Evolutionary conservation across 495 filamentous ascomycete genomes (phyloP).

Genomic region (Delitschia confertaspora): DNA sequence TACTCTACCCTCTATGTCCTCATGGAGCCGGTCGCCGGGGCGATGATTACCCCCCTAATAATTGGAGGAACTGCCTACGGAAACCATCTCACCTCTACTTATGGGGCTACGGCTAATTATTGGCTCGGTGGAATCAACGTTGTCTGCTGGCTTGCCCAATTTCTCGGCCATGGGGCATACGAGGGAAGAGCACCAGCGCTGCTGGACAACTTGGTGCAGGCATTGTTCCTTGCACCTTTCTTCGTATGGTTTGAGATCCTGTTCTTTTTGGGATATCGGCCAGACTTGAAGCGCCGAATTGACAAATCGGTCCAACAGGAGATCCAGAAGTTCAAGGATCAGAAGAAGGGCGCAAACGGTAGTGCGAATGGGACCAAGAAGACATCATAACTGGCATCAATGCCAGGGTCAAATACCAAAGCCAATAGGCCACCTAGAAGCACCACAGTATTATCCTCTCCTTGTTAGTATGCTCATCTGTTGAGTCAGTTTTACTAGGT

Average conservation of each 20-base stretch:
- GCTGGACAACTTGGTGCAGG: constrained; percentile 84
- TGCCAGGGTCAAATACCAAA: too few species aligned
- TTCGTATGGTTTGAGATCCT: constrained; percentile 96
- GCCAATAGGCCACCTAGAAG: too few species aligned
- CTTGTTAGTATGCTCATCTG: too few species aligned
- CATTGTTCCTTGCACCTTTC: constrained; percentile 88
- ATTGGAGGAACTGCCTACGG: constrained; percentile 60
- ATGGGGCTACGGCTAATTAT: constrained; percentile 60
- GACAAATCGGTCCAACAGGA: constrained; percentile 65
- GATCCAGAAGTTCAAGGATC: constrained; percentile 46
- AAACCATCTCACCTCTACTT: constrained; percentile 62
- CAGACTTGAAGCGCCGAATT: constrained; percentile 71
- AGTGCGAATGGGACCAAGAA: constrained; percentile 20
- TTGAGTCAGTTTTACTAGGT: too few species aligned
- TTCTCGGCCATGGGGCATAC: constrained; percentile 83
- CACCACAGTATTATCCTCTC: too few species aligned
- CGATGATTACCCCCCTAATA: constrained; percentile 60
- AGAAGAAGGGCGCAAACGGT: constrained; percentile 33
- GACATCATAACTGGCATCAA: constrained; percentile 1
- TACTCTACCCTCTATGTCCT: constrained; percentile 80
- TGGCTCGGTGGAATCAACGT: constrained; percentile 58
- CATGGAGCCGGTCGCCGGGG: constrained; percentile 86
- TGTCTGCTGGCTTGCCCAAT: constrained; percentile 77
- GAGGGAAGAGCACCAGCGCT: constrained; percentile 82
- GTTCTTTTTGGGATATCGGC: constrained; percentile 84